These are phyloP conservation scores for Plantago ovata DNA, from an alignment of 257 asterid genomes.

Conservation along the genomic window DNA sequence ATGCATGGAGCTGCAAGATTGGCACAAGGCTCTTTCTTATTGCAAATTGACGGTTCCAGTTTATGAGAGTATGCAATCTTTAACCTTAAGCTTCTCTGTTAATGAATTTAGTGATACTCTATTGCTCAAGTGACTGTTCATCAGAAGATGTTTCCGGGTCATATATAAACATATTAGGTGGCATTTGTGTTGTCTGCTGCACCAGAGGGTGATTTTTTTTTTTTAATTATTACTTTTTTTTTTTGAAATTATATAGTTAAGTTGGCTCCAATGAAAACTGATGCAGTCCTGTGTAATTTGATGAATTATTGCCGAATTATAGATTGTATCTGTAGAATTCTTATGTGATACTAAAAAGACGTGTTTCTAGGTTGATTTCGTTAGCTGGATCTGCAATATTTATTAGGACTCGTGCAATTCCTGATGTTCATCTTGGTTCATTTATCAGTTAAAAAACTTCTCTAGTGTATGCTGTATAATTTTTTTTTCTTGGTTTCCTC, in stretches of 20 bases:
- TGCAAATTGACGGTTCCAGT: constrained; percentile 68
- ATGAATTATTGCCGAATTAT: not conserved
- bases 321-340: not conserved
- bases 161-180: not conserved
- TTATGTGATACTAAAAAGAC: not conserved
- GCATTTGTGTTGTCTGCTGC: not conserved
- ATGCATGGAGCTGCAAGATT: constrained; percentile 68
- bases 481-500: not conserved
- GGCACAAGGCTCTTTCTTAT: constrained; percentile 72
- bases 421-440: not conserved
- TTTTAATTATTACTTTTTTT: too few species aligned
- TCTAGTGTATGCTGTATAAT: not conserved
- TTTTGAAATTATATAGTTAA: constrained; percentile 1
- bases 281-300: not conserved
- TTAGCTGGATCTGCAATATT: not conserved
- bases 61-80: constrained; percentile 57
- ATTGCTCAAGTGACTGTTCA: not conserved
- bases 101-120: not conserved
- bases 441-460: not conserved
- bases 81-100: constrained; percentile 3
- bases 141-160: not conserved
- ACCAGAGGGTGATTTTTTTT: not conserved
- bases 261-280: constrained; percentile 9
- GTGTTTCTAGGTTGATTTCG: not conserved
- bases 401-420: too few species aligned